Conservation (phyloP, 2,329 filamentous ascomycete species). For the Zymoseptoria ardabiliae region DNA sequence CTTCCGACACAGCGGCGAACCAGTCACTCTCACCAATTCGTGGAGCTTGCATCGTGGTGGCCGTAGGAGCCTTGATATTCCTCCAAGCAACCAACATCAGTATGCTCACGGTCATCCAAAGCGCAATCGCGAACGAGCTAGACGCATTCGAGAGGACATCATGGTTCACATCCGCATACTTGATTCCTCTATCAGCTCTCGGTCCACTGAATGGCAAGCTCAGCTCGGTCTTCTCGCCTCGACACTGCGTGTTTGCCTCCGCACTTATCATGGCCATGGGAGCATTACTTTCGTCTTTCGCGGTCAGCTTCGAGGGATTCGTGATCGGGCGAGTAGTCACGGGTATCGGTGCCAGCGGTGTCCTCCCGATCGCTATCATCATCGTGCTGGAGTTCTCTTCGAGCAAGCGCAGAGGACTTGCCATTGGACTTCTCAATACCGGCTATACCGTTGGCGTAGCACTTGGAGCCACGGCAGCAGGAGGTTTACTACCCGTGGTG, state of each 20-base stretch:
- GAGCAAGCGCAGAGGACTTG: constrained; percentile 61
- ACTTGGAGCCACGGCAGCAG: constrained; percentile 63
- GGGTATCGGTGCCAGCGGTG: constrained; percentile 62
- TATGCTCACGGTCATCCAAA: constrained; percentile 74
- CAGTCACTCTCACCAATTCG: constrained; percentile 18
- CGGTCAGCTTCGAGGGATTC: constrained; percentile 54
- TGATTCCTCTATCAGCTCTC: constrained; percentile 55
- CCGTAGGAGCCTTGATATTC: constrained; percentile 29
- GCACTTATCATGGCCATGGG: constrained; percentile 55
- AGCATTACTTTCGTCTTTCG: constrained; percentile 55
- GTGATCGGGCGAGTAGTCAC: constrained; percentile 60
- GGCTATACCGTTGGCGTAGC: constrained; percentile 66
- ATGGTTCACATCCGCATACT: constrained; percentile 76
- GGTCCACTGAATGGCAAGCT: constrained; percentile 66
- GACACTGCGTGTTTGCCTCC: constrained; percentile 56
- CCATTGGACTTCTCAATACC: constrained; percentile 66
- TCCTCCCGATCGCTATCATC: constrained; percentile 67
- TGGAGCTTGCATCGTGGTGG: constrained; percentile 14
- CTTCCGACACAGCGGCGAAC: constrained; percentile 18
- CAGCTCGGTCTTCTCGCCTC: constrained; percentile 64
- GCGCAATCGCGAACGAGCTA: constrained; percentile 65
- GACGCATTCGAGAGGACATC: constrained; percentile 64
- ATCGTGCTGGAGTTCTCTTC: constrained; percentile 67
- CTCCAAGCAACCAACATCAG: constrained; percentile 60
- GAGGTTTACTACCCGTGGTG: constrained; percentile 52